Evolutionary conservation across 208 protist species (phyloP).

Genomic region (Zelonia costaricensis): DNA sequence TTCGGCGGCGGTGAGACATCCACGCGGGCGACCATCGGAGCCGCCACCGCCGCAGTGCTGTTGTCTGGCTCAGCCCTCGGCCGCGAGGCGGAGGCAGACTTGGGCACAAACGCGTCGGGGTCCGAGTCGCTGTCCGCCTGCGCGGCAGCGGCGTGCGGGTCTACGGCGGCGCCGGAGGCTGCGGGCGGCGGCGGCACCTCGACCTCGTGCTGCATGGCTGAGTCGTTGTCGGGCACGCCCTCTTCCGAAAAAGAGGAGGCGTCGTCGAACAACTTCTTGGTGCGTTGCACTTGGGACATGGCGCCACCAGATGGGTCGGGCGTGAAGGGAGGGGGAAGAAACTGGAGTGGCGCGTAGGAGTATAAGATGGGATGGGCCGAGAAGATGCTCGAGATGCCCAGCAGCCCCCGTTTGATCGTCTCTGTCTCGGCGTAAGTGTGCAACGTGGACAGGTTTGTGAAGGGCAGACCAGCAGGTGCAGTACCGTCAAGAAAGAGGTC

Average conservation of each 20-base stretch:
- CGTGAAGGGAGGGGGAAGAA: too few relatives aligned
- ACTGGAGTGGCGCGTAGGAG: too few relatives aligned
- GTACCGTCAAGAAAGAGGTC: too few relatives aligned
- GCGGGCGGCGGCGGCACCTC: not conserved
- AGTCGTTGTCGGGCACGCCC: not conserved
- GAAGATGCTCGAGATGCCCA: too few relatives aligned
- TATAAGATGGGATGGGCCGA: too few relatives aligned
- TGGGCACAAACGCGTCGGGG: not conserved
- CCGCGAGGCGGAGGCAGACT: not conserved
- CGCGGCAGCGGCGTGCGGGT: not conserved
- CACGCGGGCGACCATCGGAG: constrained; percentile 17
- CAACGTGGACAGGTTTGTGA: too few relatives aligned
- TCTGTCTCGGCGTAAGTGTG: too few relatives aligned
- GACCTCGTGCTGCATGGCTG: not conserved
- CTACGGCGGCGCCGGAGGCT: not conserved
- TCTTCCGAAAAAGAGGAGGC: constrained; percentile 24
- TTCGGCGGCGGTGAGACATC: constrained; percentile 15
- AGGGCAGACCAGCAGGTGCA: too few relatives aligned
- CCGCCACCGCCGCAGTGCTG: not conserved
- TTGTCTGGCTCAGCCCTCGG: not conserved
- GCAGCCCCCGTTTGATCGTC: too few relatives aligned
- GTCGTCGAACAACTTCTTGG: constrained; percentile 57
- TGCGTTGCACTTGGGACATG: constrained; percentile 16
- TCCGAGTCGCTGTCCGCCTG: not conserved
- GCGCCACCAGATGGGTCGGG: too few relatives aligned